Percentiles rank a stretch among this genome's conserved stretches.
phyloP scores from a whole-genome alignment of 2,329 filamentous ascomycete species.

The Phialophora expanda region DNA sequence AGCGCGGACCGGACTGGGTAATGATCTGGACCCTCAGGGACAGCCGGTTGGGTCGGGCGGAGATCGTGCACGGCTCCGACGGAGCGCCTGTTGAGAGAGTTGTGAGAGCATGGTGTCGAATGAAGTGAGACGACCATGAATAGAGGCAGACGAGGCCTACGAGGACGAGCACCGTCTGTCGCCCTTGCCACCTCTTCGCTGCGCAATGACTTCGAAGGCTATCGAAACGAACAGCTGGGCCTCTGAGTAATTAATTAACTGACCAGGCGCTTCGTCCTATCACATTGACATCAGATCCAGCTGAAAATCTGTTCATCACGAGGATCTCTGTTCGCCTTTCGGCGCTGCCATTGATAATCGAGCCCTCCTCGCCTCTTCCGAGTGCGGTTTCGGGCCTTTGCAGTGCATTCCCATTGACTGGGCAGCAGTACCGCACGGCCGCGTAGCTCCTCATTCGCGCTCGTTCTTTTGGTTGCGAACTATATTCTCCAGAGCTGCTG shows the following conservation, averaged over 20 bases:
- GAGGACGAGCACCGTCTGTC: neutral
- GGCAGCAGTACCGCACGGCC: neutral
- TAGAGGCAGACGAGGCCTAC: neutral
- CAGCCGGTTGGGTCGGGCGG: constrained; percentile 1
- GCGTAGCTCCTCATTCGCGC: neutral
- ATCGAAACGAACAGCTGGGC: neutral
- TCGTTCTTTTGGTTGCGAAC: neutral
- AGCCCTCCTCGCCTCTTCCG: neutral
- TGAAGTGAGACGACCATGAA: neutral
- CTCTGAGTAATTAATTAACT: neutral
- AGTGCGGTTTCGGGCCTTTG: neutral
- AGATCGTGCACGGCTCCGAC: neutral
- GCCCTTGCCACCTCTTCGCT: neutral
- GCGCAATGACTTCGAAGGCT: neutral
- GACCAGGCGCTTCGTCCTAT: neutral
- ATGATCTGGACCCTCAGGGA: constrained; percentile 13
- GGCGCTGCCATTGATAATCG: neutral
- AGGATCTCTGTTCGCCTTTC: constrained; percentile 1
- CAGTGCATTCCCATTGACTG: neutral
- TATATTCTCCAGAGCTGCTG: neutral
- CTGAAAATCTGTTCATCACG: constrained; percentile 1
- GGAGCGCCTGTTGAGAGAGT: neutral
- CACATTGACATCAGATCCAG: neutral
- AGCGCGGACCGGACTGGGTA: neutral
- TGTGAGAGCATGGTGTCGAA: neutral